Evolutionary conservation across 116 monocot species (phyloP).

Genomic region (Zostera marina): DNA sequence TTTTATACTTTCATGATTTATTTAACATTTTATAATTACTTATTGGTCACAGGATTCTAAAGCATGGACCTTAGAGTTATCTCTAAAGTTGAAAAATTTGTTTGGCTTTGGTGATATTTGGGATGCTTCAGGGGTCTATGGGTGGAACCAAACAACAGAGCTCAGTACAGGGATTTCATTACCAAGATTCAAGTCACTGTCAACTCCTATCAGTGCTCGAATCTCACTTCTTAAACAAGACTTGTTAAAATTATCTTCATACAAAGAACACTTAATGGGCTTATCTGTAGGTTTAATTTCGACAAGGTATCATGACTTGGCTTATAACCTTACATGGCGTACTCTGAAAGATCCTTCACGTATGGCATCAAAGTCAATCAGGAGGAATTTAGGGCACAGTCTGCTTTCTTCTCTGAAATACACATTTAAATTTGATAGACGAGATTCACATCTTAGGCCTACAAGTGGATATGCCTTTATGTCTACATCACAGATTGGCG

Average conservation of each 20-base stretch:
- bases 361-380: conserved; percentile 64
- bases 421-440: conserved; percentile 56
- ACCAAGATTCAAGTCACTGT: conserved; percentile 65
- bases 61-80: conserved; percentile 75
- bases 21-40: neutral
- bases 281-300: conserved; percentile 69
- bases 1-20: no score
- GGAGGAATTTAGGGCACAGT: conserved; percentile 74
- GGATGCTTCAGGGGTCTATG: conserved; percentile 74
- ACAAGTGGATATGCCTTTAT: conserved; percentile 72
- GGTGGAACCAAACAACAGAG: conserved; percentile 69
- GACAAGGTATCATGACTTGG: conserved; percentile 57
- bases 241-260: conserved; percentile 91
- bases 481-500: conserved; percentile 60
- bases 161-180: conserved; percentile 60
- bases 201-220: conserved; percentile 49
- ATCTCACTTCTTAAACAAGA: conserved; percentile 69
- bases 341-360: conserved; percentile 56
- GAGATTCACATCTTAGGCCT: conserved; percentile 76
- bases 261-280: conserved; percentile 64
- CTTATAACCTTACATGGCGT: conserved; percentile 89
- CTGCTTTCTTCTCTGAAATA: conserved; percentile 86
- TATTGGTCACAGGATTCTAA: conserved; percentile 32
- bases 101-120: conserved; percentile 91
- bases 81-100: conserved; percentile 69